These are phyloP conservation scores for Bipolaris zeicola DNA, from an alignment of 2,329 filamentous ascomycete species.

Conservation along the genomic window DNA sequence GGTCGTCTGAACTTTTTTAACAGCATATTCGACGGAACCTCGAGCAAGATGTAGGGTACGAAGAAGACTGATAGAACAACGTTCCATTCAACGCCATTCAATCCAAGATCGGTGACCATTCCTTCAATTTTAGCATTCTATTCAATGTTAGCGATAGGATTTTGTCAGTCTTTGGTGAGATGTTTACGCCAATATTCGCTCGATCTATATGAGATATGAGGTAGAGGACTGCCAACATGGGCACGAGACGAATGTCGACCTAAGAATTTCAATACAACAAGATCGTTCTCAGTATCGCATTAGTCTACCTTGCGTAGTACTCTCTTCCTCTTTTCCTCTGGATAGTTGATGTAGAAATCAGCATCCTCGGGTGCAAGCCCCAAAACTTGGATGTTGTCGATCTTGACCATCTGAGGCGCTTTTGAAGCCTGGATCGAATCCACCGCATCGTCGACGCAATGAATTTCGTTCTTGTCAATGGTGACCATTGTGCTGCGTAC, in stretches of 20 bases:
- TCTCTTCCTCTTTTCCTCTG: slow-evolving; percentile 56
- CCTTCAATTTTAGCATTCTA: slow-evolving; percentile 66
- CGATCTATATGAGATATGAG: slow-evolving; percentile 59
- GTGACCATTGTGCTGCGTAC: slow-evolving; percentile 14
- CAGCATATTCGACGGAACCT: slow-evolving; percentile 52
- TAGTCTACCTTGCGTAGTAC: slow-evolving; percentile 30
- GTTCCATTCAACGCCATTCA: slow-evolving; percentile 47
- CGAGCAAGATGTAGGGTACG: slow-evolving; percentile 48
- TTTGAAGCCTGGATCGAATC: slow-evolving; percentile 26
- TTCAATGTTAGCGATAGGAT: background rate
- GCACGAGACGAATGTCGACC: slow-evolving; percentile 38
- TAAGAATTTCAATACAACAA: background rate
- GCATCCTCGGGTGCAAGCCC: slow-evolving; percentile 30
- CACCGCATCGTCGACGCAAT: slow-evolving; percentile 28
- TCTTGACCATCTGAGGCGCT: slow-evolving; percentile 29
- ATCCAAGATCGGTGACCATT: slow-evolving; percentile 62
- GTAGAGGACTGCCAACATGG: slow-evolving; percentile 52
- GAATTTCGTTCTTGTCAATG: slow-evolving; percentile 31
- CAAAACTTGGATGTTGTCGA: slow-evolving; percentile 35
- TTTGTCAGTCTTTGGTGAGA: background rate
- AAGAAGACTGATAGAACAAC: slow-evolving; percentile 67
- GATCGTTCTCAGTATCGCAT: background rate
- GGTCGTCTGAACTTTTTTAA: slow-evolving; percentile 42
- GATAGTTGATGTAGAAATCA: slow-evolving; percentile 30
- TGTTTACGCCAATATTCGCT: slow-evolving; percentile 62